Conservation (phyloP, 768 basidiomycete genomes). For the Dioszegia hungarica region DNA sequence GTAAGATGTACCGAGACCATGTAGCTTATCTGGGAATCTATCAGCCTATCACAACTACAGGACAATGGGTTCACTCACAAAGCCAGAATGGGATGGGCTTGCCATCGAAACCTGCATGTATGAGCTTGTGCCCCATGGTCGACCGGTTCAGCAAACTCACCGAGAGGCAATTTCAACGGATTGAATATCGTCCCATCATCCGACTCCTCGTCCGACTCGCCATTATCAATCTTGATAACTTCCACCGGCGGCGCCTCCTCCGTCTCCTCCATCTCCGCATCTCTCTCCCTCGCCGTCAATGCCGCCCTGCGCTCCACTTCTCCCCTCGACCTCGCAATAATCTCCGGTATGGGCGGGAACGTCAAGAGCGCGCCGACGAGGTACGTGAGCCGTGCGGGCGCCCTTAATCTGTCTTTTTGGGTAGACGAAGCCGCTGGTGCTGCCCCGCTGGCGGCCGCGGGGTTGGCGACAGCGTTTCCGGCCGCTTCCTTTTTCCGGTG, state of each 20-base stretch:
- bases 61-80: too few relatives aligned
- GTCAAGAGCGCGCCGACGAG: conserved; percentile 65
- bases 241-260: conserved; percentile 55
- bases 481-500: conserved; percentile 63
- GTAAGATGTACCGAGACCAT: too few relatives aligned
- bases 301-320: conserved; percentile 96
- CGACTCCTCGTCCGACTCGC: conserved; percentile 61
- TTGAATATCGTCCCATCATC: conserved; percentile 97
- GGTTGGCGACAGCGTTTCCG: conserved; percentile 41
- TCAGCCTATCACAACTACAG: too few relatives aligned
- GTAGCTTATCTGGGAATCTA: too few relatives aligned
- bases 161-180: conserved; percentile 79
- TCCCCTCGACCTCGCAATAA: conserved; percentile 81
- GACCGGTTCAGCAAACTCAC: not conserved
- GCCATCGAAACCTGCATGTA: conserved; percentile 75
- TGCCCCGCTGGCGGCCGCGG: conserved; percentile 56
- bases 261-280: conserved; percentile 72
- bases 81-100: conserved; percentile 82
- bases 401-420: conserved; percentile 21
- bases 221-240: conserved; percentile 18
- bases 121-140: conserved; percentile 56
- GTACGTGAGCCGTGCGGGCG: conserved; percentile 65
- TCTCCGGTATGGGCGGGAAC: conserved; percentile 57
- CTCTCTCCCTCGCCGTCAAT: conserved; percentile 89
- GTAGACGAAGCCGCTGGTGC: conserved; percentile 45